Conservation (phyloP, 129 eudicot species). For the Lactuca saligna region DNA sequence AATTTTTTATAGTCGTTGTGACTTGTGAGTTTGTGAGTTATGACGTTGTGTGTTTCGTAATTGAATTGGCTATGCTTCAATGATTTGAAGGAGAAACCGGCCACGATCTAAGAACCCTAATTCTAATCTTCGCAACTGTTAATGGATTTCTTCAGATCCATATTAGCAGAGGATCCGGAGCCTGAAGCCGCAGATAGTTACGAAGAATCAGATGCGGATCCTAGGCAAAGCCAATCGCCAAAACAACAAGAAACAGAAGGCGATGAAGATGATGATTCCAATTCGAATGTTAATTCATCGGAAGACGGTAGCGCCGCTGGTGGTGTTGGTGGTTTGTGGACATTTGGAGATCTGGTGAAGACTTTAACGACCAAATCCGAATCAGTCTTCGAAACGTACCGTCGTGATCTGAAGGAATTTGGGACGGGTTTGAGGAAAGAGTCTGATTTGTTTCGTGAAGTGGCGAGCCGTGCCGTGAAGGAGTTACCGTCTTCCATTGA, state of each 20-base stretch:
- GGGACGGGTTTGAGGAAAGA: conserved; percentile 70
- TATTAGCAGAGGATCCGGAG: conserved; percentile 72
- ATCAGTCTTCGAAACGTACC: conserved; percentile 72
- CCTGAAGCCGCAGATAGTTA: conserved; percentile 32
- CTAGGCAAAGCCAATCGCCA: conserved; percentile 17
- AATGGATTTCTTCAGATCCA: conserved; percentile 91
- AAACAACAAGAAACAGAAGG: conserved; percentile 18
- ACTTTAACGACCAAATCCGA: conserved; percentile 66
- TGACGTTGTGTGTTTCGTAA: not conserved
- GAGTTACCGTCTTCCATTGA: conserved; percentile 80
- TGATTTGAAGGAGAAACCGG: not conserved
- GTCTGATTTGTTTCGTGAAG: conserved; percentile 66
- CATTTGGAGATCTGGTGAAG: conserved; percentile 73
- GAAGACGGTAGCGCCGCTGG: conserved; percentile 20
- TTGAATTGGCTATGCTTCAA: not conserved
- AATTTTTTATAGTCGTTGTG: not conserved
- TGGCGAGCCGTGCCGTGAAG: conserved; percentile 84
- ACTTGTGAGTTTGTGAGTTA: too few relatives aligned
- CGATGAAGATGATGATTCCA: conserved; percentile 32
- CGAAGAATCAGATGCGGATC: conserved; percentile 35
- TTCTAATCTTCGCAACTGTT: not conserved
- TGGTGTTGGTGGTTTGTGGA: conserved; percentile 44
- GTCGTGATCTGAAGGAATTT: conserved; percentile 82
- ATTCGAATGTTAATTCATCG: conserved; percentile 30
- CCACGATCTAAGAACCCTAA: conserved; percentile 22